Evolutionary conservation across 306 rosid species (phyloP).

Genomic region (Cucurbita ficifolia): DNA sequence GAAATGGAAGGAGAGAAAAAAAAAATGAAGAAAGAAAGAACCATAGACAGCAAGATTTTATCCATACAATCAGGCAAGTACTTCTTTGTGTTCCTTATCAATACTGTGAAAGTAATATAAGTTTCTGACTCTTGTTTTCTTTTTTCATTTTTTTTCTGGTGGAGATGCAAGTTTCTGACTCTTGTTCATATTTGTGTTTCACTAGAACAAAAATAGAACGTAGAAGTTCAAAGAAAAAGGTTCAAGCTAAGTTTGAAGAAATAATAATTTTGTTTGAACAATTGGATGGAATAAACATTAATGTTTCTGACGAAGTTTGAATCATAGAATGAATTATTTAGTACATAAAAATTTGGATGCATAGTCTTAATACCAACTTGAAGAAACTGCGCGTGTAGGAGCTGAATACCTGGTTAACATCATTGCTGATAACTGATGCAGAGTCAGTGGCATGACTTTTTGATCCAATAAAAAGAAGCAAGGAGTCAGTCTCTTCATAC

Average conservation of each 20-base stretch:
- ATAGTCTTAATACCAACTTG: neutral
- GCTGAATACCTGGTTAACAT: constrained; percentile 54
- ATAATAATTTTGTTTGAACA: neutral
- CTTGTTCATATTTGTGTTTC: neutral
- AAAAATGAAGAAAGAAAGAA: neutral
- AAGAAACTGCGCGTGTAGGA: neutral
- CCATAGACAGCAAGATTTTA: too few species aligned
- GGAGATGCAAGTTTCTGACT: neutral
- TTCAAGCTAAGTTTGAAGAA: neutral
- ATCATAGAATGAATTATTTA: neutral
- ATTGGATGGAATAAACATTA: neutral
- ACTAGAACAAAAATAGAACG: neutral
- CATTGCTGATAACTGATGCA: constrained; percentile 19
- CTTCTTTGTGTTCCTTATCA: neutral
- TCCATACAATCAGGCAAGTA: too few species aligned
- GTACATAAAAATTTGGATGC: neutral
- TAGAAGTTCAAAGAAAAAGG: neutral
- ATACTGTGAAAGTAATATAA: neutral
- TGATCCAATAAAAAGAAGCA: constrained; percentile 59
- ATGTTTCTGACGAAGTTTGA: neutral
- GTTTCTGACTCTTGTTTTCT: too few species aligned
- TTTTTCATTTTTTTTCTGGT: too few species aligned
- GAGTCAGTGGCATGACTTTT: constrained; percentile 24
- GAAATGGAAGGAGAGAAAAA: neutral
- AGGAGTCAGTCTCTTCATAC: constrained; percentile 73